Base-by-base conservation (phyloP, 2,329 filamentous ascomycete species). In the Sporothrix inflata region DNA sequence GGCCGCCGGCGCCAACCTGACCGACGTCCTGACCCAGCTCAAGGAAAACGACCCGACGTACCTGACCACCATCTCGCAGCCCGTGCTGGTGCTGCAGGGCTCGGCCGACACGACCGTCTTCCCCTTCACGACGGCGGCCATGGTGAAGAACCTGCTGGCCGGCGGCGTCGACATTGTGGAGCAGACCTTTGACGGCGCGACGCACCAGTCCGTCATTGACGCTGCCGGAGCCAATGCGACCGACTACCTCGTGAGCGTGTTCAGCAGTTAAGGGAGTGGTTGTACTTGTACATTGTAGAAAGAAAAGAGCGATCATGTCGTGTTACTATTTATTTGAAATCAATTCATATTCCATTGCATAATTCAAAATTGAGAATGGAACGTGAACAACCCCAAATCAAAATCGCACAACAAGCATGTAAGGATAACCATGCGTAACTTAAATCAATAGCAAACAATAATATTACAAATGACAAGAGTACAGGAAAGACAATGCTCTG, bases 161-260 rank as follows among this genome's bases (percentile, higher is more conserved):
- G 67, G 67, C 60, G 67, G 66, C 42, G 67, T 72, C 57, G n/a
- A 70, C 61, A 72, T 72, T 51, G 34, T 55, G 30, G 71, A 72
- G 49, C 47, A 70, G 57, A 42, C 60, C 24, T 69, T 34, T 21
- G 30, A 47, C n/a, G 71, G 71, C 45, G 65, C 65, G 16, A 67
- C 65, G 45, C 65, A 67, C 45, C 19, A 8, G 45, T 12, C 42
- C 9, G 7, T 67, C 30, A 67, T 67, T 24, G 65, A 38, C 27
- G 65, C 16, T 8, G 65, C 16, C 27, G 5, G 4, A 4, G 27
- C 24, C 65, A 16, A 51, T 19, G 45, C 45, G 9, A 67, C 45
- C 24, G 24, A 30, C 27, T 67, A 51, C 45, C 65, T 67, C 5
- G 27, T 34, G 0, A 24, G 27, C 12, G 45, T 14, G 24, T 38